phyloP scores from a whole-genome alignment of 306 rosid species.

The Trichosanthes cucumerina region DNA sequence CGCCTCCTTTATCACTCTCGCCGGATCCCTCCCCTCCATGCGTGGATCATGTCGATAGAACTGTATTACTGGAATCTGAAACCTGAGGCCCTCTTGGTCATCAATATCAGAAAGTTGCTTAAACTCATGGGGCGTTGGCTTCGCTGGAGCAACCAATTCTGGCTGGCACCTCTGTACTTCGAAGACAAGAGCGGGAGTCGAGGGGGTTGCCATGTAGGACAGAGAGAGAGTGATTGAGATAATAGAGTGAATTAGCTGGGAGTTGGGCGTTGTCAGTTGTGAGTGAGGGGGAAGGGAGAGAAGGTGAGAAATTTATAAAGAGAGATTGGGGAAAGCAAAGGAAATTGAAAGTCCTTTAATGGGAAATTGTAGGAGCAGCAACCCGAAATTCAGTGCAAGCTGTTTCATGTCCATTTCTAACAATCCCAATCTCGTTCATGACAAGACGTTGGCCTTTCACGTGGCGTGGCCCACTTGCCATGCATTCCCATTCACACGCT shows the following conservation, averaged over 20 bases:
- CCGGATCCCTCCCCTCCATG: neutral
- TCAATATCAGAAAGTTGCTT: constrained; percentile 26
- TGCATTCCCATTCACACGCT: neutral
- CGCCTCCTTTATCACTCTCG: constrained; percentile 11
- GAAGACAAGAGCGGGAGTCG: neutral
- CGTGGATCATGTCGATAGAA: neutral
- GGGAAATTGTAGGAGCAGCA: neutral
- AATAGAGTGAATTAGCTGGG: no score
- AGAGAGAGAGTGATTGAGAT: neutral
- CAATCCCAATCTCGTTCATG: no score
- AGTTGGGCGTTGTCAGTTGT: no score
- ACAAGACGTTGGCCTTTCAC: neutral
- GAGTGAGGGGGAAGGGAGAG: neutral
- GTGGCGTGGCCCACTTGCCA: neutral
- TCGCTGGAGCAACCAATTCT: constrained; percentile 4
- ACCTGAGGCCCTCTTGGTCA: constrained; percentile 13
- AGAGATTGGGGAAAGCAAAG: neutral
- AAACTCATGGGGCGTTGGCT: constrained; percentile 19
- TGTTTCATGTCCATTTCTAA: neutral
- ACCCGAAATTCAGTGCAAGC: neutral
- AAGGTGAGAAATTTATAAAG: neutral
- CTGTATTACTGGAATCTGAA: neutral
- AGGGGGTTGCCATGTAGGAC: neutral
- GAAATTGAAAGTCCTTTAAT: neutral
- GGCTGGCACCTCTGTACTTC: constrained; percentile 8